Conservation (phyloP, 176 grass and related monocot species). For the Saccharum officinarum region DNA sequence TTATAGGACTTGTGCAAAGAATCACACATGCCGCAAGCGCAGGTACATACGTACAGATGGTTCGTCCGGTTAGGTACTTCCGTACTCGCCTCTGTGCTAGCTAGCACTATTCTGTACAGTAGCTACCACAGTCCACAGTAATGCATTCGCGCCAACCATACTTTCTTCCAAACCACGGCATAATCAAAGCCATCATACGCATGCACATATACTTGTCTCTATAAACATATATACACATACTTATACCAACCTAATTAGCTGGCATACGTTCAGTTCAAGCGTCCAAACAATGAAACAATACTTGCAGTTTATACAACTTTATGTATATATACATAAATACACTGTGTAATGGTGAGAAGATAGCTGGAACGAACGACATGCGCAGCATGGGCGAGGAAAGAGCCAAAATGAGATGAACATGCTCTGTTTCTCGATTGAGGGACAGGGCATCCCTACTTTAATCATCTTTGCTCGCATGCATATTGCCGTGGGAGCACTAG, state of each 20-base stretch:
- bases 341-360: not conserved
- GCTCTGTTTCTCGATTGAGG: not conserved
- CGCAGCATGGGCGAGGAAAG: not conserved
- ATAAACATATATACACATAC: not conserved
- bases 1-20: not conserved
- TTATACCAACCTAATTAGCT: not conserved
- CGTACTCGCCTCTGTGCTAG: not conserved
- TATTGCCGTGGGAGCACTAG: not conserved
- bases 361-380: not conserved
- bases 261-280: not conserved
- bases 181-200: not conserved
- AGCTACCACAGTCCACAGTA: too few relatives aligned
- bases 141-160: too few relatives aligned
- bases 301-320: not conserved
- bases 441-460: not conserved
- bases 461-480: not conserved
- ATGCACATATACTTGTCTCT: not conserved
- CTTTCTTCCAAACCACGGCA: not conserved
- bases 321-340: not conserved
- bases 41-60: conserved; percentile 9
- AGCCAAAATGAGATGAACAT: conserved; percentile 6
- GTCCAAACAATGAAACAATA: not conserved
- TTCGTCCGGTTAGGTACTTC: conserved; percentile 5
- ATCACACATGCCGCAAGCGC: not conserved
- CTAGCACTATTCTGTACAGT: too few relatives aligned